These are phyloP conservation scores for Lactarius pseudohatsudake DNA, from an alignment of 768 basidiomycete genomes.

Conservation along the genomic window DNA sequence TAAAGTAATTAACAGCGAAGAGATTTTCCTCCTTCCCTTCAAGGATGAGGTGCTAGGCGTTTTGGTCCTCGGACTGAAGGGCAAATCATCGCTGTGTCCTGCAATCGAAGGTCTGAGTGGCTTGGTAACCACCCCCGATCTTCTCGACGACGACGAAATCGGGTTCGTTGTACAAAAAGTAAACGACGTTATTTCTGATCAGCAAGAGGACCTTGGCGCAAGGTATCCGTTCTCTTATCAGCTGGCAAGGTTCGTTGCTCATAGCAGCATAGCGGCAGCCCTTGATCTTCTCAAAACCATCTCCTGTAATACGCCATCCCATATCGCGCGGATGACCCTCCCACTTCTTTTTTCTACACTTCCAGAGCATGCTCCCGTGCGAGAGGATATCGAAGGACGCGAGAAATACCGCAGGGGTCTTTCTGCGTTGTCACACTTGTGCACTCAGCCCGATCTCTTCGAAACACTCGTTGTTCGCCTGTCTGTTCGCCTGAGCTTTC, in stretches of 20 bases:
- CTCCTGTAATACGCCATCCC: conserved; percentile 55
- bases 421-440: conserved; percentile 67
- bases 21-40: conserved; percentile 47
- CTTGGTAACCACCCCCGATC: conserved; percentile 59
- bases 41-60: conserved; percentile 77
- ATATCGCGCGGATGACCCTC: conserved; percentile 72
- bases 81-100: conserved; percentile 49
- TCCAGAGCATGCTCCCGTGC: conserved; percentile 62
- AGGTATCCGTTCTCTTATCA: conserved; percentile 41
- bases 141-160: conserved; percentile 72
- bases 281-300: conserved; percentile 65
- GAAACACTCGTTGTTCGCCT: conserved; percentile 79
- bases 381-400: conserved; percentile 55
- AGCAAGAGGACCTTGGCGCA: conserved; percentile 43
- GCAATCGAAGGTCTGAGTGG: conserved; percentile 67
- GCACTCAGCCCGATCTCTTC: conserved; percentile 74
- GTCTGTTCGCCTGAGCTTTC: conserved; percentile 68
- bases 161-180: conserved; percentile 76
- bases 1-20: conserved; percentile 14
- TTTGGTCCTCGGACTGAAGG: conserved; percentile 57
- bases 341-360: conserved; percentile 77
- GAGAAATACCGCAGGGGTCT: conserved; percentile 67
- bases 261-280: conserved; percentile 47
- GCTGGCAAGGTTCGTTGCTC: background rate
- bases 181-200: conserved; percentile 62